Base-by-base conservation (phyloP, 345 rosid species). In the Carallia brachiata region DNA sequence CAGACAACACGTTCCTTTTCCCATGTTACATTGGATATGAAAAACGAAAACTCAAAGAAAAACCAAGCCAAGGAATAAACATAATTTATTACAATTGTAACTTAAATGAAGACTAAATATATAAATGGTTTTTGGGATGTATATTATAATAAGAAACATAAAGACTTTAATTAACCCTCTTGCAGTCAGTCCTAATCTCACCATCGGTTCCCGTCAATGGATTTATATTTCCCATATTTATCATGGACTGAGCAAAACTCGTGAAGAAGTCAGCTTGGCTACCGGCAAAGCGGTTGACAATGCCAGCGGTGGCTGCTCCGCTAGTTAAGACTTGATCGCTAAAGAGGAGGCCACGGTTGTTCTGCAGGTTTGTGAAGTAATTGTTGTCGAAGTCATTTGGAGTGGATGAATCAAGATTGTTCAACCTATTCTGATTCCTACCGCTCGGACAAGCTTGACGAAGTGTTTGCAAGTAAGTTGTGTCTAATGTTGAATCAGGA, bases 301-400 rank as follows among this genome's bases (percentile, higher is more conserved):
- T 73, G 47, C 95, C 88, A 47, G 70, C 70, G 6, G 65, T 32
- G 60, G 75, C 61, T 1, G 64, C 39, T 19, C 59, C 66, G 19
- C 60, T 65, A 39, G 79, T 63, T 30, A 54, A 19, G 23, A 6
- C 58, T 54, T 54, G 58, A 54, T 19, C 58, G 48, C 31, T 32
- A 3, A 18, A 16, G 7, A 70, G 61, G 8, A 62, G 59, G 8
- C 74, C 67, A 52, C 50, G 16, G 47, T 70, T 52, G 13, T 27
- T 62, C 60, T 17, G 61, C 13, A 70, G 52, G 28, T 70, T 71
- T 2, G 67, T 7, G 62, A 63, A 71, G 52, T 71, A 71, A 30
- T 62, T 62, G 36, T 36, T 52, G 62, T 71, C 68, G 37, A 71
- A 71, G 18, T 3, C 13, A 23, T 67, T 61, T 0, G 73, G 60